A percentile compares a stretch with the other conserved stretches of the same genome.
Evolutionary conservation across 371 early-diverging fungal genomes (phyloP).

Genomic region (Rhizopus delemar): DNA sequence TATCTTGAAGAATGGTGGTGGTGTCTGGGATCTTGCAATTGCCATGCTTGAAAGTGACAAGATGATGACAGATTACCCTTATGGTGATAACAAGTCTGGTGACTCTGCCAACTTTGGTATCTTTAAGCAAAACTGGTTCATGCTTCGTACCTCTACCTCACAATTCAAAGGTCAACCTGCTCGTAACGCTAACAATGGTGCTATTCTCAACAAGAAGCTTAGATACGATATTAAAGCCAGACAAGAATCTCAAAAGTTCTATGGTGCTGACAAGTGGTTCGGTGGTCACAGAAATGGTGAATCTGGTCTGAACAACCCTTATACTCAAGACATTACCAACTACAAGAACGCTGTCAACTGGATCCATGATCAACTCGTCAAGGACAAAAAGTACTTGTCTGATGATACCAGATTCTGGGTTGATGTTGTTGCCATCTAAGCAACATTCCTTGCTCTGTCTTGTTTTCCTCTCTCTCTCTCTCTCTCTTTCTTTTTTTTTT

Average conservation of each 20-base stretch:
- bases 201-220: not conserved
- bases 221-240: constrained; percentile 8
- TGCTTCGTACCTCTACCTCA: constrained; percentile 7
- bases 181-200: not conserved
- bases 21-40: constrained; percentile 9
- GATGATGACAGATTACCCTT: constrained; percentile 3
- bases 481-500: no score
- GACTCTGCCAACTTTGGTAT: constrained; percentile 16
- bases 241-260: constrained; percentile 10
- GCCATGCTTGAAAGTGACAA: constrained; percentile 11
- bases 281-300: constrained; percentile 14
- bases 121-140: constrained; percentile 13
- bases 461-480: no score
- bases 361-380: constrained; percentile 7
- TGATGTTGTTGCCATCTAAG: constrained; percentile 7
- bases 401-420: constrained; percentile 16
- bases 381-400: constrained; percentile 1
- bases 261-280: constrained; percentile 11
- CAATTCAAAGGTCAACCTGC: constrained; percentile 2
- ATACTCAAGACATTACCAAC: constrained; percentile 7
- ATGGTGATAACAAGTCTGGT: constrained; percentile 7
- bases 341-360: constrained; percentile 10
- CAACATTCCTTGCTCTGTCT: not conserved
- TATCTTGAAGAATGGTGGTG: constrained; percentile 7
- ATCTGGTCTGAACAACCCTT: constrained; percentile 1